Conservation (phyloP, 2,329 filamentous ascomycete genomes). For the Fonsecaea pedrosoi region DNA sequence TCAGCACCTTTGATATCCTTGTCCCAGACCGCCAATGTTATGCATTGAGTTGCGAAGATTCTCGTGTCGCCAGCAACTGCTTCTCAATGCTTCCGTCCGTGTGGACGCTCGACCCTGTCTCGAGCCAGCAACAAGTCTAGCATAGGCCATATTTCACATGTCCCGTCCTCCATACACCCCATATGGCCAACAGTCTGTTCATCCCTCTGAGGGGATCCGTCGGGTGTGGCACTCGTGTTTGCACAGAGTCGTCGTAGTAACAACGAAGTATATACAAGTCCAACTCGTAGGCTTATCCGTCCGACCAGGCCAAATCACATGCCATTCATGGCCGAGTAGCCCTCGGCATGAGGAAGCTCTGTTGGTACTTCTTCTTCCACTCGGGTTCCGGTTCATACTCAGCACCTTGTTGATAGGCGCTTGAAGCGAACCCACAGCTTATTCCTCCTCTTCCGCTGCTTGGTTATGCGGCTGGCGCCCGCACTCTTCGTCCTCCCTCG, state of each 20-base stretch:
- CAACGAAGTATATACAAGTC: background rate
- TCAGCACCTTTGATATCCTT: background rate
- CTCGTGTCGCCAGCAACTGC: background rate
- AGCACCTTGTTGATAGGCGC: background rate
- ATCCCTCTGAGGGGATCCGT: too few species aligned
- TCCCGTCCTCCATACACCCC: too few species aligned
- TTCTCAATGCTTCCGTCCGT: background rate
- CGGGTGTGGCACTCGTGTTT: too few species aligned
- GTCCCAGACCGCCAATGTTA: background rate
- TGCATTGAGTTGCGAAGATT: background rate
- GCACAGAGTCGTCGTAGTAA: too few species aligned
- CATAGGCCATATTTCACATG: too few species aligned
- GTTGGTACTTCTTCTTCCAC: background rate
- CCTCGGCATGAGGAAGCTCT: background rate
- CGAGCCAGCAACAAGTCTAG: too few species aligned
- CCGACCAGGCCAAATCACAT: background rate
- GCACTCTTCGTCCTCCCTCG: background rate
- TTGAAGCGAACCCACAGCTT: background rate
- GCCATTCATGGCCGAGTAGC: background rate
- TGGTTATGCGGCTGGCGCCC: background rate
- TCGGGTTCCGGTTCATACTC: background rate
- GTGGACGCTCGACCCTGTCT: background rate
- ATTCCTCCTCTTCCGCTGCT: background rate
- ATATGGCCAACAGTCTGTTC: too few species aligned
- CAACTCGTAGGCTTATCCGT: background rate